Base-by-base conservation (phyloP, 768 basidiomycete species). In the Pholiota microspora region DNA sequence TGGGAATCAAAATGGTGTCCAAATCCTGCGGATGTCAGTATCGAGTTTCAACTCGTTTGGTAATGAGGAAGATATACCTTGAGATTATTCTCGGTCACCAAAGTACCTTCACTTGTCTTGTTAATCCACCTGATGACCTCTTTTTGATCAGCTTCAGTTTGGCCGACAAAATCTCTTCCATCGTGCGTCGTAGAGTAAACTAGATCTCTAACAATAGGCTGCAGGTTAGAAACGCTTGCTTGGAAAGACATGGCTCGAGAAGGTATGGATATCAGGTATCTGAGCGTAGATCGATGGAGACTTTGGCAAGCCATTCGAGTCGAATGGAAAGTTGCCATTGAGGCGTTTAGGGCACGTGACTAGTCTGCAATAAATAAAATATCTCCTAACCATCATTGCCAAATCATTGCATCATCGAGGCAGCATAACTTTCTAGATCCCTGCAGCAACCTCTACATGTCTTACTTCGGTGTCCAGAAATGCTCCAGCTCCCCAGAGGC, bases 81-180 rank as follows among this genome's bases (percentile, higher is more conserved):
- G 18, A 89, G 62, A 44, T 66, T 79, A 13, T 72, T 67, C 28
- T 72, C 69, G 54, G 76, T 77, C 3, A 72, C 75, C 36, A 84
- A 59, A 49, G 80, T 77, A 21, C 77, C 77, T 54, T 72, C 67
- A 10, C 72, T 77, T 18, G 84, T 77, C 66, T 81, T 88, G 57
- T 83, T 81, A 61, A 92, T 82, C 89, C 91, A 93, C 55, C 71
- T 73, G 21, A 73, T 65, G 25, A 93, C 82, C 62, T 89, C 85
- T 44, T 74, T 71, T 69, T 82, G 74, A 63, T 89, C 87, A 58
- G 76, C 72, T 61, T 86, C 83, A 16, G 78, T 77, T 61, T 74
- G 77, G 18, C 88, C 89, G 42, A 78, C 57, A 23, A 71, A 64
- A 49, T 69, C 64, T 46, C 68, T 65, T 25, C 76, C 80, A 56